A percentile compares a stretch with the other conserved stretches of the same genome.
phyloP scores from a whole-genome alignment of 2,329 filamentous ascomycete genomes.

The Cyanodermella asteris region DNA sequence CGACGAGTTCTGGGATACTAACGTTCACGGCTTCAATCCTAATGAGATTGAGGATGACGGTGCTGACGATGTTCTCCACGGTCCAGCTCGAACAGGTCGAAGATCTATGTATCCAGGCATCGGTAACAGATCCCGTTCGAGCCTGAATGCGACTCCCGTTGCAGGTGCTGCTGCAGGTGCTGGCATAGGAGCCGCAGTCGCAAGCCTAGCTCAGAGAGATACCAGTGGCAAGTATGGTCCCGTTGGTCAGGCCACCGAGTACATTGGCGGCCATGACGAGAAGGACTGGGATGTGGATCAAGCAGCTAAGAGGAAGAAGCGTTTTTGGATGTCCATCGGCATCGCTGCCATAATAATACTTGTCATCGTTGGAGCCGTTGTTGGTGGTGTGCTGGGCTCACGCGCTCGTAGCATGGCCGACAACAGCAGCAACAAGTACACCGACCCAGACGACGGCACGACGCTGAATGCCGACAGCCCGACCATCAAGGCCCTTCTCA shows the following conservation, averaged over 20 bases:
- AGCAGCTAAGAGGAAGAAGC: slow-evolving; percentile 38
- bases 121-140: background rate
- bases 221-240: slow-evolving; percentile 32
- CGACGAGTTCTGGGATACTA: slow-evolving; percentile 26
- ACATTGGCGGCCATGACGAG: slow-evolving; percentile 31
- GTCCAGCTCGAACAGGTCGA: slow-evolving; percentile 7
- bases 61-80: slow-evolving; percentile 44
- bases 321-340: slow-evolving; percentile 42
- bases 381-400: slow-evolving; percentile 48
- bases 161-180: slow-evolving; percentile 12
- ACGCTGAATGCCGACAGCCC: slow-evolving; percentile 51
- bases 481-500: slow-evolving; percentile 63
- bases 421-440: slow-evolving; percentile 8
- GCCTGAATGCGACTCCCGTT: background rate
- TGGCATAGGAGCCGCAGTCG: slow-evolving; percentile 24
- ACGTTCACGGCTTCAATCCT: slow-evolving; percentile 44
- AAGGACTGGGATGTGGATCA: slow-evolving; percentile 40
- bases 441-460: slow-evolving; percentile 28
- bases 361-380: slow-evolving; percentile 39
- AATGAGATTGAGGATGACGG: slow-evolving; percentile 69
- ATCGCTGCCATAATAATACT: slow-evolving; percentile 49
- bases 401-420: no score
- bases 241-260: slow-evolving; percentile 19
- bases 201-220: slow-evolving; percentile 15
- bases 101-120: background rate